Percentiles rank a stretch among this genome's conserved stretches.
phyloP scores from a whole-genome alignment of 495 filamentous ascomycete genomes.

The Amniculicola lignicola region DNA sequence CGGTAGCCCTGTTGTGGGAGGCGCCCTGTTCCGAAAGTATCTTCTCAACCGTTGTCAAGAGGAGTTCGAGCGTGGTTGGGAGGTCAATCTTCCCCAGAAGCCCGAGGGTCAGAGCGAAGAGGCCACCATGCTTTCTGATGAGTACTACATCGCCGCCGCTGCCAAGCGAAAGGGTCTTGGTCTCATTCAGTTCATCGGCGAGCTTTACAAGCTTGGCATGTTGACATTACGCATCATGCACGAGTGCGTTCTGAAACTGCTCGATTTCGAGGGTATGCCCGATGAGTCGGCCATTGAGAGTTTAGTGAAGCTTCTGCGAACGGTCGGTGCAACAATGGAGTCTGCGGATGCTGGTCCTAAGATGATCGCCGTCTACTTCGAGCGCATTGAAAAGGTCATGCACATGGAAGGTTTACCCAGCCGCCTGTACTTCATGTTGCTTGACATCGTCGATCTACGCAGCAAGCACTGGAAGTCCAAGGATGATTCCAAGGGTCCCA shows the following conservation, averaged over 20 bases:
- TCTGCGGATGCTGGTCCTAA: slow-evolving; percentile 61
- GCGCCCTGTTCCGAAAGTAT: slow-evolving; percentile 95
- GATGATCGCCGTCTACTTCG: slow-evolving; percentile 94
- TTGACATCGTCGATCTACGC: slow-evolving; percentile 88
- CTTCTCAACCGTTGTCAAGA: slow-evolving; percentile 97
- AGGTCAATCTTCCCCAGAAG: slow-evolving; percentile 77
- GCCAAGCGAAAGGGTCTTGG: slow-evolving; percentile 96
- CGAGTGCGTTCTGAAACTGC: slow-evolving; percentile 93
- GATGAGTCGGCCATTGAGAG: slow-evolving; percentile 96
- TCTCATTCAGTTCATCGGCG: slow-evolving; percentile 98
- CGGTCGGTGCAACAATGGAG: slow-evolving; percentile 78
- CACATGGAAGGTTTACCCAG: slow-evolving; percentile 75
- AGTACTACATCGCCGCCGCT: slow-evolving; percentile 93
- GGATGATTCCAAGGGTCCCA: slow-evolving; percentile 87
- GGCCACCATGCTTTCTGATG: slow-evolving; percentile 81
- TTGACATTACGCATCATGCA: slow-evolving; percentile 99
- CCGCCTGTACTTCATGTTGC: slow-evolving; percentile 88
- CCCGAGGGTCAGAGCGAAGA: slow-evolving; percentile 75
- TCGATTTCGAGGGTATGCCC: slow-evolving; percentile 89
- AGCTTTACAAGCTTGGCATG: slow-evolving; percentile 98
- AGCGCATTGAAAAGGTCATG: slow-evolving; percentile 75
- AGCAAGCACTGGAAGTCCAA: slow-evolving; percentile 73
- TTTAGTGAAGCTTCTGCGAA: slow-evolving; percentile 84
- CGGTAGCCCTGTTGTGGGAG: slow-evolving; percentile 83
- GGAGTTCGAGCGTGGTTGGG: slow-evolving; percentile 98